Evolutionary conservation across 2,329 filamentous ascomycete genomes (phyloP).

Genomic region (Thielaviopsis punctulata): DNA sequence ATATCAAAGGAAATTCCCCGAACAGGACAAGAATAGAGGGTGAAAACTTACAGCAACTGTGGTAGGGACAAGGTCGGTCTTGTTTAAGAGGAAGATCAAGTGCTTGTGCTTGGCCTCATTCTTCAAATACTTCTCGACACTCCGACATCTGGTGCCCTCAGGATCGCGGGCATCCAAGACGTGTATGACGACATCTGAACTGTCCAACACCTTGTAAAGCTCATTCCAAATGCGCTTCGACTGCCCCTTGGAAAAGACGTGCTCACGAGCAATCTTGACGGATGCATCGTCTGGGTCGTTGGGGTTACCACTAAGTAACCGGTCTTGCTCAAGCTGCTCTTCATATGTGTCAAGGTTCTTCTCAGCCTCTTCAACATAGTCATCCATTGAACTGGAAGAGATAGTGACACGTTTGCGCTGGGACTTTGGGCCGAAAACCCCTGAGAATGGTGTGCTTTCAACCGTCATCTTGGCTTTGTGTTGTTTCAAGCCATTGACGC

Average conservation of each 20-base stretch:
- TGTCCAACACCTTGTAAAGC: conserved; percentile 80
- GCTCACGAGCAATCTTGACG: conserved; percentile 52
- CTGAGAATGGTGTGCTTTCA: conserved; percentile 67
- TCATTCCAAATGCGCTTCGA: conserved; percentile 97
- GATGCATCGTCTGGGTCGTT: conserved; percentile 30
- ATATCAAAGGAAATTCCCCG: neutral
- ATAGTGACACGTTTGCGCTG: conserved; percentile 88
- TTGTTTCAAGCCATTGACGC: conserved; percentile 69
- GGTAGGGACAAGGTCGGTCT: conserved; percentile 70
- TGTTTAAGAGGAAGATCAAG: conserved; percentile 34
- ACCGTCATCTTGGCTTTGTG: conserved; percentile 90
- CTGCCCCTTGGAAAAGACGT: conserved; percentile 88
- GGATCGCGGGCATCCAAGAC: conserved; percentile 82
- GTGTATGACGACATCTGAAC: conserved; percentile 74
- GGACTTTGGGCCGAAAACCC: conserved; percentile 85
- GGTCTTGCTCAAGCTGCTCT: conserved; percentile 64
- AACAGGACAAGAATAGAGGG: conserved; percentile 11
- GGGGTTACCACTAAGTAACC: conserved; percentile 54
- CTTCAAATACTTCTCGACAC: conserved; percentile 69
- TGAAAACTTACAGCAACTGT: conserved; percentile 72
- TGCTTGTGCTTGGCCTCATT: conserved; percentile 91
- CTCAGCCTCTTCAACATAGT: conserved; percentile 63
- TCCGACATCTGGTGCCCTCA: conserved; percentile 69
- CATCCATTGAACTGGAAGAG: conserved; percentile 61
- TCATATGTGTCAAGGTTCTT: conserved; percentile 69